phyloP scores from a whole-genome alignment of 495 filamentous ascomycete genomes.

The Schizothecium vesticola region DNA sequence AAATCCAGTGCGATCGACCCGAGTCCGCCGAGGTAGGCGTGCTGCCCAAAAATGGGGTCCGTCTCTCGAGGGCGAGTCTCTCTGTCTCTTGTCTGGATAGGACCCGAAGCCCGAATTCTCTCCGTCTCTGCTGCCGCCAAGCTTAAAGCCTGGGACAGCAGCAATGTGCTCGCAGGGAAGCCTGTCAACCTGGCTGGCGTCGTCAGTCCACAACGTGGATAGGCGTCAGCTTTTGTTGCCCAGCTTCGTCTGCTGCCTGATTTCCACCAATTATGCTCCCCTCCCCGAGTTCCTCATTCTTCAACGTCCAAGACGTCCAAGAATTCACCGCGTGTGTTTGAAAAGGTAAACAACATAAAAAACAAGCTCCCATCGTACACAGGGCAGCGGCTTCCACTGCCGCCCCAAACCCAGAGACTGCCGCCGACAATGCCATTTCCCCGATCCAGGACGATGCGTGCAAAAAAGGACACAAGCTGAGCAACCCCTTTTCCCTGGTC shows the following conservation, averaged over 20 bases:
- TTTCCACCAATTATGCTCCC: slow-evolving; percentile 24
- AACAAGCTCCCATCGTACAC: slow-evolving; percentile 24
- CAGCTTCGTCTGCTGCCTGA: slow-evolving; percentile 18
- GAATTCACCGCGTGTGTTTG: slow-evolving; percentile 10
- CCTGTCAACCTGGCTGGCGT: slow-evolving; percentile 6
- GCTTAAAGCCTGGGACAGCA: not conserved
- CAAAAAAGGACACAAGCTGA: slow-evolving; percentile 20
- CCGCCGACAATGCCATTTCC: slow-evolving; percentile 24
- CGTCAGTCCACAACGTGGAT: slow-evolving; percentile 9
- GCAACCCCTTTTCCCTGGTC: slow-evolving; percentile 22
- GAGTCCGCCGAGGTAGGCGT: slow-evolving; percentile 3
- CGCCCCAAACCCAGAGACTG: slow-evolving; percentile 14
- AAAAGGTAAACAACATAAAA: slow-evolving; percentile 18
- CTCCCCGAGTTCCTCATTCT: not conserved
- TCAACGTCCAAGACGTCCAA: slow-evolving; percentile 8
- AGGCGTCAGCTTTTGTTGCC: slow-evolving; percentile 14
- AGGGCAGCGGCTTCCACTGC: slow-evolving; percentile 11
- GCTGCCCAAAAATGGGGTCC: not conserved
- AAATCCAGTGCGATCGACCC: slow-evolving; percentile 1
- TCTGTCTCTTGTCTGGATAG: slow-evolving; percentile 5
- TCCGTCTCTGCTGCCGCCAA: not conserved
- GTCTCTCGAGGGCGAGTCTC: not conserved
- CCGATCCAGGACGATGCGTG: slow-evolving; percentile 33
- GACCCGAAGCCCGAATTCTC: not conserved
- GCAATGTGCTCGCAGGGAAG: not conserved